Percentiles rank a stretch among this genome's conserved stretches.
These are phyloP conservation scores for Fomes fomentarius DNA, from an alignment of 1,284 basidiomycete genomes.

Conservation along the genomic window DNA sequence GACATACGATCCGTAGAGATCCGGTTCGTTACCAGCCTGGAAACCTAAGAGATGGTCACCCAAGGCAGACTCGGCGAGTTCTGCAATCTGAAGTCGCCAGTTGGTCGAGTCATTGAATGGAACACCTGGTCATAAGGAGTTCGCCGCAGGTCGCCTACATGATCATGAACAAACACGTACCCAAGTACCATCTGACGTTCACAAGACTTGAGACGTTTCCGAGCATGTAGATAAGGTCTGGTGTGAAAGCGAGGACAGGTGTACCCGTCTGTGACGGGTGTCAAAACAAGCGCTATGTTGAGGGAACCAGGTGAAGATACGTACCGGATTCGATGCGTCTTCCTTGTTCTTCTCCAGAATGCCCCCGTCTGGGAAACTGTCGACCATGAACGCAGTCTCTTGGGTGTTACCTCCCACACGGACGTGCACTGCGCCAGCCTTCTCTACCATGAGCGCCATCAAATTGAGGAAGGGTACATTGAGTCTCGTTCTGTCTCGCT, in stretches of 20 bases:
- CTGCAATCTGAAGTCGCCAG: slow-evolving; percentile 56
- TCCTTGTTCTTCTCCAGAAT: slow-evolving; percentile 47
- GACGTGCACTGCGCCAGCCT: slow-evolving; percentile 57
- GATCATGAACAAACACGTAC: slow-evolving; percentile 7
- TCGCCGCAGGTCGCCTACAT: neutral
- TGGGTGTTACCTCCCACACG: slow-evolving; percentile 79
- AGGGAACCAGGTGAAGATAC: neutral
- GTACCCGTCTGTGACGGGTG: slow-evolving; percentile 38
- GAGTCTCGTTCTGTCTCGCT: slow-evolving; percentile 41
- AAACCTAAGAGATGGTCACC: slow-evolving; percentile 62
- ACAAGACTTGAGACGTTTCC: slow-evolving; percentile 43
- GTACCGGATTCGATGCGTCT: slow-evolving; percentile 10
- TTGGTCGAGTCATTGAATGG: slow-evolving; percentile 56
- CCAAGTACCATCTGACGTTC: slow-evolving; percentile 47
- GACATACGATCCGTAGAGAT: slow-evolving; percentile 49
- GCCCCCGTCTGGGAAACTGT: slow-evolving; percentile 45
- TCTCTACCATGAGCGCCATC: slow-evolving; percentile 60
- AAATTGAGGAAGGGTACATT: slow-evolving; percentile 75
- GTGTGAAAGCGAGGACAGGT: slow-evolving; percentile 45
- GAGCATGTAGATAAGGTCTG: slow-evolving; percentile 46
- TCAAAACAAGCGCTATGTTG: neutral
- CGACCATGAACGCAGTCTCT: slow-evolving; percentile 50
- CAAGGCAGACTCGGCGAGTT: slow-evolving; percentile 50
- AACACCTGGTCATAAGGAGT: slow-evolving; percentile 34
- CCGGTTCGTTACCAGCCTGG: slow-evolving; percentile 73